These are phyloP conservation scores for Anthracocystis walkeri DNA, from an alignment of 1,284 basidiomycete species.

Conservation along the genomic window DNA sequence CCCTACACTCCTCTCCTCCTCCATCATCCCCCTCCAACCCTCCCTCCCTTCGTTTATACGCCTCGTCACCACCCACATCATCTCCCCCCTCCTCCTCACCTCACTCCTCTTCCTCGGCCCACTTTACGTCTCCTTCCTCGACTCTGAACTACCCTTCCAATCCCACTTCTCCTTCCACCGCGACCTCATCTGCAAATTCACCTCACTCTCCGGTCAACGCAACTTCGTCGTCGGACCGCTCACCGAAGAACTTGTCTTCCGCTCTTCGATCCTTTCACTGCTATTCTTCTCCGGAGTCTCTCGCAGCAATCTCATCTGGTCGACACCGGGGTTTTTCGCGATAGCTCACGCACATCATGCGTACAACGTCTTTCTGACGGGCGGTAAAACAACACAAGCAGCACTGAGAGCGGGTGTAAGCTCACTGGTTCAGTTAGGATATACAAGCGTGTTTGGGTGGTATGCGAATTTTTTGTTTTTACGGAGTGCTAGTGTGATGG, in stretches of 20 bases:
- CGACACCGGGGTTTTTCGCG: slow-evolving; percentile 88
- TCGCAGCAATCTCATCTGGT: slow-evolving; percentile 77
- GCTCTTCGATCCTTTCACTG: slow-evolving; percentile 82
- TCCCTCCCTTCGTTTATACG: slow-evolving; percentile 15
- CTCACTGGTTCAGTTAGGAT: slow-evolving; percentile 79
- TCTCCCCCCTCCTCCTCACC: slow-evolving; percentile 72
- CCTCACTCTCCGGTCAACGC: slow-evolving; percentile 76
- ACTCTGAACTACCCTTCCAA: slow-evolving; percentile 76
- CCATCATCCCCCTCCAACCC: slow-evolving; percentile 48
- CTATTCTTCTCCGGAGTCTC: slow-evolving; percentile 79
- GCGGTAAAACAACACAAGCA: slow-evolving; percentile 71
- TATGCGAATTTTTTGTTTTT: slow-evolving; percentile 87
- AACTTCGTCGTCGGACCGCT: slow-evolving; percentile 86
- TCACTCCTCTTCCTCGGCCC: slow-evolving; percentile 87
- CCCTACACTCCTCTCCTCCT: slow-evolving; percentile 42
- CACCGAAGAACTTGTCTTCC: slow-evolving; percentile 92
- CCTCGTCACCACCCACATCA: slow-evolving; percentile 8
- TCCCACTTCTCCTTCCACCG: slow-evolving; percentile 46
- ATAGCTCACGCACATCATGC: slow-evolving; percentile 92
- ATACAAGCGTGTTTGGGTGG: slow-evolving; percentile 92
- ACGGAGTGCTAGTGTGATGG: slow-evolving; percentile 75
- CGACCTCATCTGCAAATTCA: slow-evolving; percentile 72
- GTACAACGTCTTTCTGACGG: slow-evolving; percentile 80
- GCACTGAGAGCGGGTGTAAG: slow-evolving; percentile 75
- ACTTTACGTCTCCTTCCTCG: slow-evolving; percentile 77